A percentile compares a stretch with the other conserved stretches of the same genome.
These are phyloP conservation scores for Verticillium albo-atrum DNA, from an alignment of 2,329 filamentous ascomycete genomes.

Conservation along the genomic window DNA sequence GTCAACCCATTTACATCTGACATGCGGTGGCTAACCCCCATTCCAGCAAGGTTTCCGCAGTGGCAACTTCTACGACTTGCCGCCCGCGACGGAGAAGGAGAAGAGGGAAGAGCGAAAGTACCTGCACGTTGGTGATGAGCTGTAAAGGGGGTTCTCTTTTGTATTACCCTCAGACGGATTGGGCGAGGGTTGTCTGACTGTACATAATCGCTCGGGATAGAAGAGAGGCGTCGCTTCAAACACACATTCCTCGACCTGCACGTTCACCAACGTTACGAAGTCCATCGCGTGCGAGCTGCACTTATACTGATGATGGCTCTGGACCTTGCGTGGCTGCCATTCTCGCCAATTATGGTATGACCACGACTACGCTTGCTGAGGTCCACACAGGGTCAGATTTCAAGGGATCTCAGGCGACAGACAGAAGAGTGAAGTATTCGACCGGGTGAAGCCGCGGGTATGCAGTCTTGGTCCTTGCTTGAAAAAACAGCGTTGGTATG, in stretches of 20 bases:
- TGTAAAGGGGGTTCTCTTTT: slow-evolving; percentile 45
- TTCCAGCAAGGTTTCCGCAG: slow-evolving; percentile 83
- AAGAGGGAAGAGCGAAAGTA: slow-evolving; percentile 95
- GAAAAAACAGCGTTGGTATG: too few species aligned
- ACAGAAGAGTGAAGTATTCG: too few species aligned
- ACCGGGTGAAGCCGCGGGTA: too few species aligned
- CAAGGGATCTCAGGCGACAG: too few species aligned
- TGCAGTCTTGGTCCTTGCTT: too few species aligned
- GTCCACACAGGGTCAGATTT: too few species aligned
- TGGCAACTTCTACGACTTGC: slow-evolving; percentile 84
- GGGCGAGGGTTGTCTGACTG: neutral
- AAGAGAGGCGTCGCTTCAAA: slow-evolving; percentile 1
- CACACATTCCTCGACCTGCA: neutral
- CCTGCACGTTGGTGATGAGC: slow-evolving; percentile 85
- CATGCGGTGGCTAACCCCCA: neutral
- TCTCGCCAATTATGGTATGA: too few species aligned
- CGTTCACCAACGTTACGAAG: neutral
- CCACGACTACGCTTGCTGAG: too few species aligned
- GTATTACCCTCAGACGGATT: neutral
- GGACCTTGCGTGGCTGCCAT: too few species aligned
- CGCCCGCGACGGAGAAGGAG: slow-evolving; percentile 91
- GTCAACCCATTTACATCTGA: neutral
- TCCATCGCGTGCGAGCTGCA: too few species aligned
- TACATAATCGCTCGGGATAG: neutral
- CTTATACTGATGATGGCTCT: too few species aligned